A percentile compares a stretch with the other conserved stretches of the same genome.
These are phyloP conservation scores for Podospora pseudocomata DNA, from an alignment of 495 filamentous ascomycete genomes.

Conservation along the genomic window DNA sequence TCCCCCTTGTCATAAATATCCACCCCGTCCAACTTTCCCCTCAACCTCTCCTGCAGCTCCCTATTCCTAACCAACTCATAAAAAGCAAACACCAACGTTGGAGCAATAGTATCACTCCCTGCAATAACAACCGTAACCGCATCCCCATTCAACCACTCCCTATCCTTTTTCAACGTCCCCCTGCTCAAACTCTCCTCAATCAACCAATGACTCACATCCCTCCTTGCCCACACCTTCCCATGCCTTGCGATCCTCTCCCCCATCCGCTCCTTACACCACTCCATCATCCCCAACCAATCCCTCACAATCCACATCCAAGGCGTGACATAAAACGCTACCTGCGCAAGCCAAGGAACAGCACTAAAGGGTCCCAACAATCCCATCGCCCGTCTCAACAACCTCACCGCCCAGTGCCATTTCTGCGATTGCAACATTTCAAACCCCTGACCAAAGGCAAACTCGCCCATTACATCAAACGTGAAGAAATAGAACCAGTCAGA, in stretches of 20 bases:
- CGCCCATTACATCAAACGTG: slow-evolving; percentile 52
- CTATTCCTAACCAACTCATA: slow-evolving; percentile 48
- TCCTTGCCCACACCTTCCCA: slow-evolving; percentile 36
- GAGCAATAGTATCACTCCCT: slow-evolving; percentile 52
- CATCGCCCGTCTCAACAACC: slow-evolving; percentile 26
- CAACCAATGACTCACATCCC: slow-evolving; percentile 36
- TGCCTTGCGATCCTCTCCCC: slow-evolving; percentile 33
- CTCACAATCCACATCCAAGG: slow-evolving; percentile 22
- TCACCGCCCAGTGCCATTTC: slow-evolving; percentile 19
- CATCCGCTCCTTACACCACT: neutral
- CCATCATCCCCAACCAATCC: neutral
- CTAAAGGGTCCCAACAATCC: slow-evolving; percentile 25
- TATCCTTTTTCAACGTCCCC: slow-evolving; percentile 32
- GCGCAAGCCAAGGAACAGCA: slow-evolving; percentile 25
- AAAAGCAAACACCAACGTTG: slow-evolving; percentile 45
- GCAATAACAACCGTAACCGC: slow-evolving; percentile 45
- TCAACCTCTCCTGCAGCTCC: slow-evolving; percentile 34
- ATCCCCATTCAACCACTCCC: slow-evolving; percentile 33
- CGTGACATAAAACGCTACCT: slow-evolving; percentile 22
- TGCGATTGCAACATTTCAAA: slow-evolving; percentile 33
- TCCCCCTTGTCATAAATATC: slow-evolving; percentile 21
- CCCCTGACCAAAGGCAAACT: slow-evolving; percentile 46
- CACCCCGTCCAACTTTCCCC: slow-evolving; percentile 37
- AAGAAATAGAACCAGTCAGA: slow-evolving; percentile 46
- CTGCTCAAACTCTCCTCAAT: slow-evolving; percentile 38